phyloP scores from a whole-genome alignment of 768 basidiomycete species.

The Trametes cinnabarina region DNA sequence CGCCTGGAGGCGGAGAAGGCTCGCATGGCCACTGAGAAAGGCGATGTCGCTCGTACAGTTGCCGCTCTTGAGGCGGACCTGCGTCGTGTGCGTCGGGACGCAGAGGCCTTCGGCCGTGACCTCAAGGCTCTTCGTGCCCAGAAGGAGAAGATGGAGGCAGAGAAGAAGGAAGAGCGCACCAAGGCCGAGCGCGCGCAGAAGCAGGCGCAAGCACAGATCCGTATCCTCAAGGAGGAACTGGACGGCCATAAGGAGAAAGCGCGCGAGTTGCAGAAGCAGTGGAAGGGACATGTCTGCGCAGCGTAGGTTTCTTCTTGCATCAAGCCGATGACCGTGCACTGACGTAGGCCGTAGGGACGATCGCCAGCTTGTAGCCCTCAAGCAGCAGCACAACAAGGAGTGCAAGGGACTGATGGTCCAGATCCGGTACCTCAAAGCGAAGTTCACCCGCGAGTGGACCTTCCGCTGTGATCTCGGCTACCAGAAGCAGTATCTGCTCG shows the following conservation, averaged over 20 bases:
- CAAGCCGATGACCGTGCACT: not conserved
- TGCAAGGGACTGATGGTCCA: slow-evolving; percentile 90
- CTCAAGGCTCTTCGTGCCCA: slow-evolving; percentile 63
- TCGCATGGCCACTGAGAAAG: slow-evolving; percentile 59
- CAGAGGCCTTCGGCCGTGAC: slow-evolving; percentile 76
- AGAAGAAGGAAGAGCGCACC: slow-evolving; percentile 48
- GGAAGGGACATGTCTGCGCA: slow-evolving; percentile 57
- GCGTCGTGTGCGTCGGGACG: slow-evolving; percentile 69
- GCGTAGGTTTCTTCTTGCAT: slow-evolving; percentile 41
- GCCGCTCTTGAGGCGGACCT: slow-evolving; percentile 70
- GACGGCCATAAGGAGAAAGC: slow-evolving; percentile 53
- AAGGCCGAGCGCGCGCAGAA: slow-evolving; percentile 61
- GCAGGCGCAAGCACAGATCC: slow-evolving; percentile 64
- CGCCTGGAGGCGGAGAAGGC: slow-evolving; percentile 63
- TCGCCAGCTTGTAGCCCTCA: slow-evolving; percentile 51
- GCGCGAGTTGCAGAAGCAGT: slow-evolving; percentile 43
- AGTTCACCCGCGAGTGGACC: slow-evolving; percentile 80
- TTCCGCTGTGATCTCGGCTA: slow-evolving; percentile 75
- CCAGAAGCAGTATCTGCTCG: slow-evolving; percentile 86
- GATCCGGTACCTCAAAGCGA: slow-evolving; percentile 89
- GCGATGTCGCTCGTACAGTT: slow-evolving; percentile 65
- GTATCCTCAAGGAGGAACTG: slow-evolving; percentile 64
- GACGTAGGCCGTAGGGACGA: slow-evolving; percentile 45
- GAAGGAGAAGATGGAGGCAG: slow-evolving; percentile 53
- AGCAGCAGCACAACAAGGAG: slow-evolving; percentile 74